These are phyloP conservation scores for Protomyces macrosporus DNA, from an alignment of 1,139 yeast genomes.

Conservation along the genomic window DNA sequence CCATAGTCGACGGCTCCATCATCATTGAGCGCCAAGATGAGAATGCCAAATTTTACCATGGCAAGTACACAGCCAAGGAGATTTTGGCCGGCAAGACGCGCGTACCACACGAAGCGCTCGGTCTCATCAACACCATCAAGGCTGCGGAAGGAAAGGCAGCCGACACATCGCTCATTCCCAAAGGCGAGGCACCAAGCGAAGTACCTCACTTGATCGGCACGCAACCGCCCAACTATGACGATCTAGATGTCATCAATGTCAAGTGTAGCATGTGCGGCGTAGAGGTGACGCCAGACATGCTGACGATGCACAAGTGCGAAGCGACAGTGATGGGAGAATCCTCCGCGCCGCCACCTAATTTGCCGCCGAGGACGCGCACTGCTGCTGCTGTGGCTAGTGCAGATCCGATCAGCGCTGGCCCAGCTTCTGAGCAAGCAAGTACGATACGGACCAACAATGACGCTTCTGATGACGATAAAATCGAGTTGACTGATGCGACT, in stretches of 20 bases:
- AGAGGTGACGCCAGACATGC: conserved; percentile 11
- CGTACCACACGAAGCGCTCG: conserved; percentile 13
- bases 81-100: conserved; percentile 13
- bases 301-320: conserved; percentile 6
- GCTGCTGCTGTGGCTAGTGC: background rate
- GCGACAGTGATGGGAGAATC: background rate
- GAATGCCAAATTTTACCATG: conserved; percentile 18
- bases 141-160: conserved; percentile 14
- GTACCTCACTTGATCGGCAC: background rate
- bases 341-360: background rate
- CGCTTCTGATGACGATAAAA: background rate
- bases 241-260: conserved; percentile 21
- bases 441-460: background rate
- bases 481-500: background rate
- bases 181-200: conserved; percentile 23
- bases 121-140: conserved; percentile 10
- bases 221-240: conserved; percentile 19
- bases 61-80: conserved; percentile 3
- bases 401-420: too few relatives aligned
- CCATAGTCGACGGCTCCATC: conserved; percentile 19
- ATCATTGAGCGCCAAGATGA: conserved; percentile 19
- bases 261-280: conserved; percentile 17
- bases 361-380: background rate
- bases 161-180: conserved; percentile 12
- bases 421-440: too few relatives aligned